These are phyloP conservation scores for Arabidopsis arenosa DNA, from an alignment of 345 rosid species.

Conservation along the genomic window DNA sequence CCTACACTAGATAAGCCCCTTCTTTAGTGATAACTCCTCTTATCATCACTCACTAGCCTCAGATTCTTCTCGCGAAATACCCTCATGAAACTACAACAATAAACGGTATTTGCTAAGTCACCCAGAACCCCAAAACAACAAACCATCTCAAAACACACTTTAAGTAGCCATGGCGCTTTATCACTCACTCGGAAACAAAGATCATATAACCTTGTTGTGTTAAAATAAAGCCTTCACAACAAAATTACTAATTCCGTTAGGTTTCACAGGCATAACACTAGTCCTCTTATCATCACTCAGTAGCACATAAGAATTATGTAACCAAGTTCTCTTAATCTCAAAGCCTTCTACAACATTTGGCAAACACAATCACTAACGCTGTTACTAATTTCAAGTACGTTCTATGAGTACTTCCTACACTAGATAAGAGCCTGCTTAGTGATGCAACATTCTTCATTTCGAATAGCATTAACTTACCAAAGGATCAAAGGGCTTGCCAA, in stretches of 20 bases:
- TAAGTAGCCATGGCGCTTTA: background rate
- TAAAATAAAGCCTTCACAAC: too few relatives aligned
- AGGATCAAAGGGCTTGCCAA: constrained; percentile 92
- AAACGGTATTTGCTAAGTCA: too few relatives aligned
- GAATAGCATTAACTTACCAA: constrained; percentile 50
- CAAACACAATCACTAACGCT: too few relatives aligned
- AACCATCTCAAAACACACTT: background rate
- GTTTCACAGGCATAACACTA: too few relatives aligned
- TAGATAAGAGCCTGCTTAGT: background rate
- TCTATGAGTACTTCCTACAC: background rate
- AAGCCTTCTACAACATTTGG: background rate
- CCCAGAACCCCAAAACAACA: too few relatives aligned
- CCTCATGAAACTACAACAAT: too few relatives aligned
- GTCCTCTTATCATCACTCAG: background rate
- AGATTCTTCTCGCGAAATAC: too few relatives aligned
- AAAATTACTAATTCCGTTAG: too few relatives aligned
- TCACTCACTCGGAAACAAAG: background rate
- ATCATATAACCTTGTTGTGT: background rate
- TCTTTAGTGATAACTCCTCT: background rate
- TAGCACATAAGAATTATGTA: background rate
- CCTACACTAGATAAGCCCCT: too few relatives aligned
- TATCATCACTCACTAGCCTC: too few relatives aligned
- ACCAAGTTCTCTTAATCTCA: background rate
- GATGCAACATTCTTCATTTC: background rate
- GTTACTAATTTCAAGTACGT: background rate